Evolutionary conservation across 352 stramenopile species (phyloP), one percentile per base, ranked within the genome.

Genomic region (Pythium vanterpoolii): DNA sequence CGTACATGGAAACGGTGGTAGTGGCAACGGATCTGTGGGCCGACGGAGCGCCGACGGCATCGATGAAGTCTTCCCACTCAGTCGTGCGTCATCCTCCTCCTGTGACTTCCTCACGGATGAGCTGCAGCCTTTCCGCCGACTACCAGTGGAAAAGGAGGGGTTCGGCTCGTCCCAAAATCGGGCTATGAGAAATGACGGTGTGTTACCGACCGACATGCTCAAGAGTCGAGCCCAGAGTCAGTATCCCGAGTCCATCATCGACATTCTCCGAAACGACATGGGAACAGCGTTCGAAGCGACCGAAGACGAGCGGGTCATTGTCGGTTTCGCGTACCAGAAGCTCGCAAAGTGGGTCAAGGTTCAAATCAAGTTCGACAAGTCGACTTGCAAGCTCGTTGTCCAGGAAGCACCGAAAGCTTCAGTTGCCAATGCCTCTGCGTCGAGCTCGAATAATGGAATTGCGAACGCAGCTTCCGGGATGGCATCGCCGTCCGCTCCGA

Each of bases 311-410:
- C 57, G 62, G 14, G 79, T 74, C 28, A 59, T 89, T 7, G 70
- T 66, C n/a, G 79, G 83, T 0, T 87, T 73, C 43, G 83, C 70
- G 21, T 93, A 90, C 49, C 83, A 93, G 53, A 90, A 93, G 58
- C 67, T 72, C 6, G 74, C 80, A 0, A 86, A 90, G 48, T 93
- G 83, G 83, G 75, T 75, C 1, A 89, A 89, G 34, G 80, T 90
- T 24, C 69, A 78, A 9, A 56, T 93, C 7, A 86, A 73, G 28
- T 86, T 93, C 30, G 77, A 93, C 34, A 89, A 90, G 48, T 45
- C 68, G 3, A 88, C 73, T 10, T 90, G 79, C 31, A 46, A 56
- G 31, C 61, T 68, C 9, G 31, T 68, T 19, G 54, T 59, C 24
- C 67, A 87, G 34, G 75, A 87, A 21, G 66, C 70, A 3, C 39